Conservation (phyloP, 768 basidiomycete genomes). For the Suillus fuscotomentosus region DNA sequence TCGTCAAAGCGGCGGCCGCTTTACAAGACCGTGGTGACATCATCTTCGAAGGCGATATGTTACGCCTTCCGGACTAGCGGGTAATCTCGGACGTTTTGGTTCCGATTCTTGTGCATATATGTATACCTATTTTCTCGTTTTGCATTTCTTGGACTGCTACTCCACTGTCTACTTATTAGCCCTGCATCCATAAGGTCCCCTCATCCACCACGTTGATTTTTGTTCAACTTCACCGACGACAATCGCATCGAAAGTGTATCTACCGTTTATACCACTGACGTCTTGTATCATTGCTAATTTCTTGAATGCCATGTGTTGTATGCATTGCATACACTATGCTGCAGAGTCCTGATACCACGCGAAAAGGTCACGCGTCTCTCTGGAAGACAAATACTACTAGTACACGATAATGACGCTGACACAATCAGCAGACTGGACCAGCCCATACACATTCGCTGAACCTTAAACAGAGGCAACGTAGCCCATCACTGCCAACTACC, state of each 20-base stretch:
- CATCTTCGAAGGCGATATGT: constrained; percentile 50
- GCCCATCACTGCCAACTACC: neutral
- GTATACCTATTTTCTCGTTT: neutral
- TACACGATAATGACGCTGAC: neutral
- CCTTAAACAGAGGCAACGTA: neutral
- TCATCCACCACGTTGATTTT: neutral
- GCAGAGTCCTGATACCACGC: too few species aligned
- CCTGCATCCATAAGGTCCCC: neutral
- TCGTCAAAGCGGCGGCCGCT: constrained; percentile 47
- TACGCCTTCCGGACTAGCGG: constrained; percentile 26
- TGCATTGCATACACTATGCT: neutral
- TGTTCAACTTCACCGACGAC: neutral
- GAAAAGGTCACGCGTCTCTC: neutral
- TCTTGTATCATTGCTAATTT: neutral
- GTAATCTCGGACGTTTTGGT: neutral
- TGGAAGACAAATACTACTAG: neutral
- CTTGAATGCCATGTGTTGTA: neutral
- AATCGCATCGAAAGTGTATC: constrained; percentile 3
- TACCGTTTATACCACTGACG: neutral
- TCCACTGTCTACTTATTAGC: neutral
- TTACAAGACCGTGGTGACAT: constrained; percentile 49
- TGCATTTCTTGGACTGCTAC: constrained; percentile 5
- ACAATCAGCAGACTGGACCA: neutral
- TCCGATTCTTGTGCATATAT: constrained; percentile 2
- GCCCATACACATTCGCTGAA: neutral